Evolutionary conservation across 2,329 filamentous ascomycete genomes (phyloP), one percentile per base, ranked within the genome.

Genomic region (Geoglossum cookeanum): DNA sequence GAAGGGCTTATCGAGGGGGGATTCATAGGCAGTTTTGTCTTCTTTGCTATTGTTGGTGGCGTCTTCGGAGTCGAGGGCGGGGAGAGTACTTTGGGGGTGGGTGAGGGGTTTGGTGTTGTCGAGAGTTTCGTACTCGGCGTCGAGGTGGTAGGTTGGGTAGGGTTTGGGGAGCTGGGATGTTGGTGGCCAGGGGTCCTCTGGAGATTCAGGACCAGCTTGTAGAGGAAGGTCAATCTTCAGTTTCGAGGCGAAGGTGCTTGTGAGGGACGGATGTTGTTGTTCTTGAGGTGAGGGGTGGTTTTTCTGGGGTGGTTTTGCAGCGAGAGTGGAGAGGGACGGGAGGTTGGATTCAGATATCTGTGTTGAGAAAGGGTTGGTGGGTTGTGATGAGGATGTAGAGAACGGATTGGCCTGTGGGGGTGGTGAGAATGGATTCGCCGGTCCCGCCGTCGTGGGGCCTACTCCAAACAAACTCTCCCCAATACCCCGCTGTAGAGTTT

Each of bases 41-140:
- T 87, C 69, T 66, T 32, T 39, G 11, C 29, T 37, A 7, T 30
- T 15, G 37, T 15, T 15, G 39, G 55, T 29, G 29, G 58, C 66
- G n/a, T 70, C 69, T 59, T 65, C 22, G 17, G 54, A 73, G 74
- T 39, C 76, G 59, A 58, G 58, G 55, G 61, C 70, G 57, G 72
- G 72, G 33, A 72, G 68, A 45, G 72, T 73, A 39, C 71, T 66
- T 3, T 71, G 75, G 48, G 77, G 76, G 33, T 70, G 69, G 0
- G 78, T 76, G 1, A 64, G 70, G 8, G 70, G 70, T 22, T 22
- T 22, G 62, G 81, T 66, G 17, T 69, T 68, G 60, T 87, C 87
- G 30, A 97, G 78, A 3, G 85, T 86, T 69, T 98, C 92, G 70
- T 87, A 94, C 65, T 95, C 91, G 55, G 91, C 91, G 63, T 97